A percentile compares a stretch with the other conserved stretches of the same genome.
These are phyloP conservation scores for Metschnikowia shivogae DNA, from an alignment of 805 yeast genomes.

Conservation along the genomic window DNA sequence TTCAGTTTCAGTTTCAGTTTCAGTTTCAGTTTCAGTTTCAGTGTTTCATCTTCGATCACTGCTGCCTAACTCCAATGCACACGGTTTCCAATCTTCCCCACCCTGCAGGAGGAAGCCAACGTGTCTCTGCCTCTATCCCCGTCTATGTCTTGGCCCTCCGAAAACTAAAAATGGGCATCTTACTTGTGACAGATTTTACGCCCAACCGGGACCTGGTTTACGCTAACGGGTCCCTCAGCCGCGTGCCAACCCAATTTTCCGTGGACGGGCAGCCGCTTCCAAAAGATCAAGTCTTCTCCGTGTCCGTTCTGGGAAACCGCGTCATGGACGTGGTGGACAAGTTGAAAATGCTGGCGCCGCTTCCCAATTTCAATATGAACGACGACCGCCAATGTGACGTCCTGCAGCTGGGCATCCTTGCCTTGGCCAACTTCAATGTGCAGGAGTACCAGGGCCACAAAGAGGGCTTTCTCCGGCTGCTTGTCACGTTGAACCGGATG, in stretches of 20 bases:
- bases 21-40: too few species aligned
- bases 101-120: too few species aligned
- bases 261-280: constrained; percentile 5
- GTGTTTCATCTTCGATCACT: too few species aligned
- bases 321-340: constrained; percentile 5
- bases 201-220: constrained; percentile 8
- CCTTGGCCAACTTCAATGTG: constrained; percentile 5
- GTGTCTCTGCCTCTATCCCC: constrained; percentile 4
- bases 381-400: constrained; percentile 2
- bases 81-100: too few species aligned
- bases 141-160: constrained; percentile 14
- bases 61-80: too few species aligned
- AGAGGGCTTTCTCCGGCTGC: constrained; percentile 11
- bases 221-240: background rate
- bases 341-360: constrained; percentile 3
- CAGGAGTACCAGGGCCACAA: constrained; percentile 5
- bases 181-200: constrained; percentile 19
- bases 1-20: too few species aligned
- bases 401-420: constrained; percentile 8
- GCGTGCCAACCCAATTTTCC: constrained; percentile 6
- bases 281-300: constrained; percentile 7
- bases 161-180: constrained; percentile 6
- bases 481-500: constrained; percentile 1
- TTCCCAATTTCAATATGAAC: background rate
- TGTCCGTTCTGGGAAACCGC: constrained; percentile 5